These are phyloP conservation scores for Zoysia japonica DNA, from an alignment of 176 grass and related monocot species.

Conservation along the genomic window DNA sequence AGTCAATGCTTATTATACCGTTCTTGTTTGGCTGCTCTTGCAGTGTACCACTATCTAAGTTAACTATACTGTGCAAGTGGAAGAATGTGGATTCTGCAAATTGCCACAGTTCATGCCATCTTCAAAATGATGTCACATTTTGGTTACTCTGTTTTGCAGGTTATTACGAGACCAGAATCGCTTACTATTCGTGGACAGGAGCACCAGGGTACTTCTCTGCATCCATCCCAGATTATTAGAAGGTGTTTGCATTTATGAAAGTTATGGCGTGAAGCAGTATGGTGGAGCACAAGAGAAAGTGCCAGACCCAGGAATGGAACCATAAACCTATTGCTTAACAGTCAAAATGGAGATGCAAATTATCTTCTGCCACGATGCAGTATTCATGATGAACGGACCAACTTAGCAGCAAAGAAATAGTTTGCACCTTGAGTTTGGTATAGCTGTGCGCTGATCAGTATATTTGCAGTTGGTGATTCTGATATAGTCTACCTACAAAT, in stretches of 20 bases:
- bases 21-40: neutral
- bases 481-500: neutral
- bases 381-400: neutral
- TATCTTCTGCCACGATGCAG: neutral
- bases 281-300: neutral
- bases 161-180: constrained; percentile 72
- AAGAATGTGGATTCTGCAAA: neutral
- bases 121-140: neutral
- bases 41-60: neutral
- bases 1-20: neutral
- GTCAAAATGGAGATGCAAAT: neutral
- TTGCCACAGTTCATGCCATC: neutral
- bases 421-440: neutral
- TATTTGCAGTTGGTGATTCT: no score
- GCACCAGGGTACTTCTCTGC: constrained; percentile 64
- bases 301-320: neutral
- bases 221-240: constrained; percentile 65
- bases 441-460: neutral
- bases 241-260: neutral
- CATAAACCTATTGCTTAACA: neutral
- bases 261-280: neutral
- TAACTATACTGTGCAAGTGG: neutral
- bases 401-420: neutral
- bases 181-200: constrained; percentile 79
- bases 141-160: constrained; percentile 40